These are phyloP conservation scores for Lachancea fermentati DNA, from an alignment of 805 yeast species.

Conservation along the genomic window DNA sequence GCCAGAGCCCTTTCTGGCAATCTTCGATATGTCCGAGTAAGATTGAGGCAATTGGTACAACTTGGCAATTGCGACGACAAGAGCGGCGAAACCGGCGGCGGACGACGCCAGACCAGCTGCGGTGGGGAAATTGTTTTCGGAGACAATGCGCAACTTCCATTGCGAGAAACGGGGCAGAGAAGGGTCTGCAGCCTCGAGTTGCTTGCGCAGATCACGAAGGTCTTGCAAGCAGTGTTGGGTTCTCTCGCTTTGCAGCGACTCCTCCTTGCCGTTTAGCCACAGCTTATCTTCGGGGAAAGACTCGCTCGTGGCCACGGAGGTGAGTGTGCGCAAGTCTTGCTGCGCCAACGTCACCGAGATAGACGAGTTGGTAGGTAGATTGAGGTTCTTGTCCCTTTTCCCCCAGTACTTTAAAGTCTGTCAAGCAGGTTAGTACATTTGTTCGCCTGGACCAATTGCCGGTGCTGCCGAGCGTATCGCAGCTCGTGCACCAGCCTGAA, in stretches of 20 bases:
- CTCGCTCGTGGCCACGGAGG: constrained; percentile 73
- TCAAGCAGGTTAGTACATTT: constrained; percentile 8
- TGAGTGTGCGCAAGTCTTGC: constrained; percentile 82
- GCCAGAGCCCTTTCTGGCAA: constrained; percentile 98
- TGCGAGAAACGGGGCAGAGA: constrained; percentile 55
- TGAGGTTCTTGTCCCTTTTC: constrained; percentile 81
- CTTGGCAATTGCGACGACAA: constrained; percentile 82
- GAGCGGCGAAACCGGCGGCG: constrained; percentile 98
- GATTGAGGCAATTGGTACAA: constrained; percentile 82
- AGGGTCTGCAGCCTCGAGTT: constrained; percentile 50
- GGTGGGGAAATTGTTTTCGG: constrained; percentile 96
- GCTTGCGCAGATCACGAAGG: constrained; percentile 59
- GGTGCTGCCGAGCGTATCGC: no score
- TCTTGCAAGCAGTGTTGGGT: constrained; percentile 72
- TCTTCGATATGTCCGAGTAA: constrained; percentile 77
- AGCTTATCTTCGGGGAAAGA: constrained; percentile 57
- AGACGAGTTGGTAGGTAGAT: constrained; percentile 93
- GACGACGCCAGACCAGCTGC: constrained; percentile 98
- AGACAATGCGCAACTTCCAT: constrained; percentile 71
- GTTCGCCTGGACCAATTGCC: neutral
- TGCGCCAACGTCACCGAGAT: constrained; percentile 92
- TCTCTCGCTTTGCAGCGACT: constrained; percentile 57
- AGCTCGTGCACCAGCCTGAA: neutral
- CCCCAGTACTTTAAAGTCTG: constrained; percentile 98
- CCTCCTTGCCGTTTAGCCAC: constrained; percentile 82